Conservation (phyloP, 768 basidiomycete genomes). For the Xerocomus spinulosus region DNA sequence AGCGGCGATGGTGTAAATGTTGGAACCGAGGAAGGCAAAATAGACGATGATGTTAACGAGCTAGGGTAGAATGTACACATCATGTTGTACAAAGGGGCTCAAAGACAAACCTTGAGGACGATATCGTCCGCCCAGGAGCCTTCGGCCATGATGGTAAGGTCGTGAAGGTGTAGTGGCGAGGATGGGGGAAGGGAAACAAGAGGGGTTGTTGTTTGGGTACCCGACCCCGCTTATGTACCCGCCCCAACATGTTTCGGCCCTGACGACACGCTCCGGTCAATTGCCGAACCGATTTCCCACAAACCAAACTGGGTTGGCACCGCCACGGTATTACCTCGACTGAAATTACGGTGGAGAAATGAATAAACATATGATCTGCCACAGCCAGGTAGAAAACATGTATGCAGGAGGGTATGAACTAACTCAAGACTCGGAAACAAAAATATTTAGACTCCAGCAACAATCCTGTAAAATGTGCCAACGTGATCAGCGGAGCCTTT, state of each 20-base stretch:
- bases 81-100: not conserved
- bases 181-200: constrained; percentile 14
- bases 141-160: constrained; percentile 45
- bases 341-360: not conserved
- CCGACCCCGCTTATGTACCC: constrained; percentile 32
- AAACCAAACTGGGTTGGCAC: too few species aligned
- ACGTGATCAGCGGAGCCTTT: constrained; percentile 14
- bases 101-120: constrained; percentile 60
- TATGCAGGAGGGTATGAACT: constrained; percentile 29
- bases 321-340: not conserved
- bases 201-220: constrained; percentile 11
- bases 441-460: constrained; percentile 51
- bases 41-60: constrained; percentile 81
- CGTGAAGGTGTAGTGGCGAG: not conserved
- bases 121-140: constrained; percentile 71
- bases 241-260: constrained; percentile 1
- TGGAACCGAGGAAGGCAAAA: constrained; percentile 83
- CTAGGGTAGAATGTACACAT: constrained; percentile 27
- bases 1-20: constrained; percentile 79
- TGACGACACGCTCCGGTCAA: constrained; percentile 20
- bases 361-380: constrained; percentile 18
- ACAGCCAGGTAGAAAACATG: constrained; percentile 18
- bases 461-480: constrained; percentile 43
- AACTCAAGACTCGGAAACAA: constrained; percentile 14
- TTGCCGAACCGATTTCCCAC: constrained; percentile 10